phyloP scores from a whole-genome alignment of 768 basidiomycete species.

The Hebeloma cylindrosporum region DNA sequence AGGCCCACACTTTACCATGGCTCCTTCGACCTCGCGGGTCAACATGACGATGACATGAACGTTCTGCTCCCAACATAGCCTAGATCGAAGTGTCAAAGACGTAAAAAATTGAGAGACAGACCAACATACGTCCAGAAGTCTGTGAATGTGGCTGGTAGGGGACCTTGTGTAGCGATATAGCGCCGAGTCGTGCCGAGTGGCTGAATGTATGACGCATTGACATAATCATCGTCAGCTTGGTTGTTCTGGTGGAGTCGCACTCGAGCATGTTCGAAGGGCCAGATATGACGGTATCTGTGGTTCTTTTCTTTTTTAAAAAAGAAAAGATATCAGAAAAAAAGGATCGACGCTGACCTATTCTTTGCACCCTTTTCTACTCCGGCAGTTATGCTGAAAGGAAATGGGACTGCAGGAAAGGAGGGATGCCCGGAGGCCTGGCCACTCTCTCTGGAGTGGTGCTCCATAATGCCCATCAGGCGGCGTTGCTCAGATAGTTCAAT shows the following conservation, averaged over 20 bases:
- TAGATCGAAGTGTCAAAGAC: slow-evolving; percentile 26
- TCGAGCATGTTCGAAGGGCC: slow-evolving; percentile 95
- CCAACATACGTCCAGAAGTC: slow-evolving; percentile 84
- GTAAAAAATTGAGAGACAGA: neutral
- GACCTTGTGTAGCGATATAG: slow-evolving; percentile 97
- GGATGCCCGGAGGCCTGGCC: slow-evolving; percentile 20
- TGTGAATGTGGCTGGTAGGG: slow-evolving; percentile 80
- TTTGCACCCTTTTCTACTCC: slow-evolving; percentile 93
- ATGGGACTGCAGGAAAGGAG: slow-evolving; percentile 29
- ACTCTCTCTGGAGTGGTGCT: slow-evolving; percentile 77
- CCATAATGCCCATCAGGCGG: slow-evolving; percentile 87
- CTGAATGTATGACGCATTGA: slow-evolving; percentile 93
- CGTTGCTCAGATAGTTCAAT: slow-evolving; percentile 92
- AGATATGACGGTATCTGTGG: slow-evolving; percentile 90
- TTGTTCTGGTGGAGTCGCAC: slow-evolving; percentile 59
- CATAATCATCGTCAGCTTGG: slow-evolving; percentile 70
- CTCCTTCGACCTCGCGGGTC: slow-evolving; percentile 86
- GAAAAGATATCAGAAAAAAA: slow-evolving; percentile 1
- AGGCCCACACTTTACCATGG: slow-evolving; percentile 89
- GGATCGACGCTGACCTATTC: slow-evolving; percentile 61
- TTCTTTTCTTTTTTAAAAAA: too few relatives aligned
- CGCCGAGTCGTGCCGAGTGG: slow-evolving; percentile 77
- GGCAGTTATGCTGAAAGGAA: slow-evolving; percentile 93
- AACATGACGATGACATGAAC: slow-evolving; percentile 97
- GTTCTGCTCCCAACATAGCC: slow-evolving; percentile 91